Evolutionary conservation across 495 filamentous ascomycete genomes (phyloP).

Genomic region (Trypethelium eluteriae): DNA sequence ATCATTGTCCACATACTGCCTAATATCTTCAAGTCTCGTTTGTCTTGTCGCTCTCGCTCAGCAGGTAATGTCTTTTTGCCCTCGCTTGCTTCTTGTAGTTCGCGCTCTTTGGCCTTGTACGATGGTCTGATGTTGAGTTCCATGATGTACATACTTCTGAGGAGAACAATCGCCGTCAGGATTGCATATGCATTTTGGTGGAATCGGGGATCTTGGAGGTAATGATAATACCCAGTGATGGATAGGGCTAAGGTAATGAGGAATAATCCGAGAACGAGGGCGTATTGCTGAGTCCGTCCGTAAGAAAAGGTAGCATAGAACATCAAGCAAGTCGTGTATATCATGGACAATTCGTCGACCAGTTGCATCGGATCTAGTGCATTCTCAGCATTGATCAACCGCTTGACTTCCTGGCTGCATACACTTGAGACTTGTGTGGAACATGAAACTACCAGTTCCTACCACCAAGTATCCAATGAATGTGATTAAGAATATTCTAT

Average conservation of each 20-base stretch:
- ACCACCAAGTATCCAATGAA: conserved; percentile 38
- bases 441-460: conserved; percentile 37
- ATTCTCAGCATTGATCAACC: conserved; percentile 4
- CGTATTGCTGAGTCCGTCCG: conserved; percentile 48
- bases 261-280: conserved; percentile 50
- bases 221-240: conserved; percentile 89
- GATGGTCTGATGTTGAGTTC: conserved; percentile 64
- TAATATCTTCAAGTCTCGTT: conserved; percentile 52
- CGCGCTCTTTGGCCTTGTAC: conserved; percentile 18
- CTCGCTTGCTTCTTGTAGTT: conserved; percentile 36
- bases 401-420: conserved; percentile 7
- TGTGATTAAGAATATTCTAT: conserved; percentile 36
- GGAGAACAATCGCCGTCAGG: conserved; percentile 68
- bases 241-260: conserved; percentile 60
- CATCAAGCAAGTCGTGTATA: conserved; percentile 95
- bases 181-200: conserved; percentile 84
- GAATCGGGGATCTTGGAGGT: conserved; percentile 84
- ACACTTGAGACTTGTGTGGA: conserved; percentile 40
- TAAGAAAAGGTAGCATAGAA: conserved; percentile 80
- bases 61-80: conserved; percentile 26
- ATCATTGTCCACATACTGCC: conserved; percentile 73
- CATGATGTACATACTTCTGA: conserved; percentile 86
- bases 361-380: conserved; percentile 87
- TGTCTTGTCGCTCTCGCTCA: conserved; percentile 40
- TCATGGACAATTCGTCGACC: conserved; percentile 94